phyloP scores from a whole-genome alignment of 2,329 filamentous ascomycete species.

The Cryphonectria carpinicola region DNA sequence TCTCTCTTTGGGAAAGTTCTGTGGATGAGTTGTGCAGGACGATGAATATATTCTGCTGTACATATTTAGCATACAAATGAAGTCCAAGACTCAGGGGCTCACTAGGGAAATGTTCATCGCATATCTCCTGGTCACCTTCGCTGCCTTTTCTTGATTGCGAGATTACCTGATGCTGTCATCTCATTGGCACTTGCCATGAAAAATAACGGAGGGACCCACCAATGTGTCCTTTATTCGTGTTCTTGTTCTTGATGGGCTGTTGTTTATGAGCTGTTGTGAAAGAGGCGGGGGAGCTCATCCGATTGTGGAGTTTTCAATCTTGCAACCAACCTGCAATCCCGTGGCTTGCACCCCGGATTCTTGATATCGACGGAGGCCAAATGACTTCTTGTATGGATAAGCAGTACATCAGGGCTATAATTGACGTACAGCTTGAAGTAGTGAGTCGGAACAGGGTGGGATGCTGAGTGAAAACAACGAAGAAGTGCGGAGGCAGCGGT shows the following conservation, averaged over 20 bases:
- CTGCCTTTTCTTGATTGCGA: neutral
- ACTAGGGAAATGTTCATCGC: neutral
- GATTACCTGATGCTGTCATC: neutral
- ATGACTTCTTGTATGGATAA: neutral
- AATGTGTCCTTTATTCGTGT: neutral
- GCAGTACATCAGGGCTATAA: neutral
- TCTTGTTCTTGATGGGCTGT: neutral
- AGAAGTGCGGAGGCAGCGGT: neutral
- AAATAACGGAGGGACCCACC: neutral
- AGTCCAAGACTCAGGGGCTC: neutral
- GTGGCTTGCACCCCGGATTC: neutral
- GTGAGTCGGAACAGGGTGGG: neutral
- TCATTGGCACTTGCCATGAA: neutral
- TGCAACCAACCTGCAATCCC: neutral
- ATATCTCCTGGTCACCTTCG: neutral
- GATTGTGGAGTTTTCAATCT: neutral
- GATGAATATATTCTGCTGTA: slow-evolving; percentile 15
- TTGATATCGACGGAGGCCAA: no score
- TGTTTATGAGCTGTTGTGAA: neutral
- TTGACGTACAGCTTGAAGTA: neutral
- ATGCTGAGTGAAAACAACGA: neutral
- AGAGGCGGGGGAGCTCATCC: neutral
- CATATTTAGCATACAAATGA: slow-evolving; percentile 8
- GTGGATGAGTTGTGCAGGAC: neutral
- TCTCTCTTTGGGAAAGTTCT: no score